phyloP scores from a whole-genome alignment of 2,329 filamentous ascomycete genomes.

The Diaporthe sp. region DNA sequence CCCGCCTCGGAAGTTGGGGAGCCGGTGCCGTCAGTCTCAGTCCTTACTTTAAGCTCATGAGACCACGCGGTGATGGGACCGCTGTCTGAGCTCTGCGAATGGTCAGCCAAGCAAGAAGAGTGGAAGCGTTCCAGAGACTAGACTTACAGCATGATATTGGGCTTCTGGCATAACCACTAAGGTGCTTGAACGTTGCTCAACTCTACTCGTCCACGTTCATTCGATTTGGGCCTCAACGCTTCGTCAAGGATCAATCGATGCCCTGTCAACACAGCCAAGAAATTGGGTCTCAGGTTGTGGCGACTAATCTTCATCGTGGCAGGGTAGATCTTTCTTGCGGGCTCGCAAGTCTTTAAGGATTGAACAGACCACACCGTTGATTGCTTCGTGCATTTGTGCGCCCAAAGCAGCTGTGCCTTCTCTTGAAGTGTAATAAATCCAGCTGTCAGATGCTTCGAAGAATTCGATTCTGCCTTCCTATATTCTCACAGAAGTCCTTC shows the following conservation, averaged over 20 bases:
- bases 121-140: neutral
- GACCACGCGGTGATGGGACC: neutral
- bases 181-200: neutral
- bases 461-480: neutral
- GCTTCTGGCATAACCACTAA: neutral
- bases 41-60: neutral
- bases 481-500: no score
- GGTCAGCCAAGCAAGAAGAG: neutral
- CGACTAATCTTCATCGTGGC: neutral
- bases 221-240: neutral
- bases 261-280: neutral
- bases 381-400: no score
- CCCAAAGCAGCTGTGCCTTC: neutral
- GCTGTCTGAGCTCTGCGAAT: neutral
- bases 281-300: neutral
- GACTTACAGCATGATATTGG: neutral
- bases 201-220: slow-evolving; percentile 1
- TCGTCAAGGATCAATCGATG: neutral
- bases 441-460: neutral
- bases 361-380: neutral
- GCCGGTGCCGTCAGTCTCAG: neutral
- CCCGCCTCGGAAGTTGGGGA: neutral
- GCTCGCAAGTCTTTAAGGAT: neutral
- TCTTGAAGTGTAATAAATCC: neutral
- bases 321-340: neutral